Base-by-base conservation (phyloP, 2,329 filamentous ascomycete genomes). In the Colletotrichum lupini region DNA sequence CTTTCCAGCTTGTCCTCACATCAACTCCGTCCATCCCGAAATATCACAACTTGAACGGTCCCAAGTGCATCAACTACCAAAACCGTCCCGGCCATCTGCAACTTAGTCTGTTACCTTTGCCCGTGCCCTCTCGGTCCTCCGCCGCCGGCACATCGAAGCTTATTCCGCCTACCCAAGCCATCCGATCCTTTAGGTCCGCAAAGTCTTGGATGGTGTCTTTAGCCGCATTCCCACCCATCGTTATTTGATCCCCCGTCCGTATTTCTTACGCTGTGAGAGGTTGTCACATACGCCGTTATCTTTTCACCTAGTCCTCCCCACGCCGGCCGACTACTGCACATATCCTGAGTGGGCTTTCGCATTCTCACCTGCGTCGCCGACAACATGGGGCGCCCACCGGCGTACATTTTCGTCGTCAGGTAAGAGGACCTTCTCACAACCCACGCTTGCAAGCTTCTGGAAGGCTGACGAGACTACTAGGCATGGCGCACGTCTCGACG, bases 401-500 rank as follows among this genome's bases (percentile, higher is more conserved):
- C 84, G 67, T 84, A 83, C 75, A 80, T 85, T 61, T 85, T 85
- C 75, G 83, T 85, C 75, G 83, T 85, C 67, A 84, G 86, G 84
- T 83, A 75, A 52, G 80, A 78, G 9, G 12, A n/a, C 28, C 5
- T 46, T 6, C 7, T 32, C 46, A 5, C 37, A 19, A 19, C 58
- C 37, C 19, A 22, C 58, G 30, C 22, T 9, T 26, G 26, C 59
- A 32, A 52, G 22, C 56, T 24, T 14, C 5, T 35, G 12, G 14
- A 16, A 59, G 1, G 57, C 72, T 74, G 57, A 74, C 63, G 9
- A n/a, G 46, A 57, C 61, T 63, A 9, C 63, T 24, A 74, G 97
- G 83, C 97, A 99, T 83, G 97, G 97, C 79, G 94, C 95, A 78
- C 93, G 97, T 77, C 92, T 99, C 71, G 97, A 99, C 82, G 95